These are phyloP conservation scores for Teunomyces aglyptinius DNA, from an alignment of 805 yeast genomes.

Conservation along the genomic window DNA sequence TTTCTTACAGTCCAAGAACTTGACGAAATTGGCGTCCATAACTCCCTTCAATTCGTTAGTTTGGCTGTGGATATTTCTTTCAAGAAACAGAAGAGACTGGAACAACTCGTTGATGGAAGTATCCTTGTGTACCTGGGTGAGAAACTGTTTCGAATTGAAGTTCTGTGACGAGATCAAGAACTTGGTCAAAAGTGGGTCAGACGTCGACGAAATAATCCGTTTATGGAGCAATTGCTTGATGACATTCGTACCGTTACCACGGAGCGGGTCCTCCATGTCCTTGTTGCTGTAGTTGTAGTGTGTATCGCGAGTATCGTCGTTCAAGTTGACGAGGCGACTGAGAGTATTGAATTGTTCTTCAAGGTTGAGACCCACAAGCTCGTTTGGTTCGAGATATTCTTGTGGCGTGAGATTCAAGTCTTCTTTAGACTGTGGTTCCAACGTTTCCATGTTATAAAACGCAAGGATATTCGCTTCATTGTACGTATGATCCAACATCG, in stretches of 20 bases:
- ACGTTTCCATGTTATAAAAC: conserved; percentile 28
- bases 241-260: conserved; percentile 29
- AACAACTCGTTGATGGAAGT: conserved; percentile 36
- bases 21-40: conserved; percentile 34
- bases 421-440: conserved; percentile 19
- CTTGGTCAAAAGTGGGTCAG: conserved; percentile 30
- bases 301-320: conserved; percentile 6
- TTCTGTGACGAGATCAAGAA: conserved; percentile 36
- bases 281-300: conserved; percentile 11
- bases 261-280: conserved; percentile 35
- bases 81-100: conserved; percentile 28
- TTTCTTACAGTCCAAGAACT: conserved; percentile 36
- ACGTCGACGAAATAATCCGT: conserved; percentile 22
- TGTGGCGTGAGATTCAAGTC: conserved; percentile 17
- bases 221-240: conserved; percentile 22
- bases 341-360: conserved; percentile 34
- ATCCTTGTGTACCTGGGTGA: conserved; percentile 36
- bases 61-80: conserved; percentile 33
- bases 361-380: conserved; percentile 17
- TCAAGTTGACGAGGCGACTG: conserved; percentile 20
- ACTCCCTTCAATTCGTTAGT: conserved; percentile 35
- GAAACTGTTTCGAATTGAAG: conserved; percentile 35
- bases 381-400: conserved; percentile 15
- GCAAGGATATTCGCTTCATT: conserved; percentile 24
- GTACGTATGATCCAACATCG: conserved; percentile 33